Base-by-base conservation (phyloP, 2,329 filamentous ascomycete genomes). In the Emydomyces testavorans region DNA sequence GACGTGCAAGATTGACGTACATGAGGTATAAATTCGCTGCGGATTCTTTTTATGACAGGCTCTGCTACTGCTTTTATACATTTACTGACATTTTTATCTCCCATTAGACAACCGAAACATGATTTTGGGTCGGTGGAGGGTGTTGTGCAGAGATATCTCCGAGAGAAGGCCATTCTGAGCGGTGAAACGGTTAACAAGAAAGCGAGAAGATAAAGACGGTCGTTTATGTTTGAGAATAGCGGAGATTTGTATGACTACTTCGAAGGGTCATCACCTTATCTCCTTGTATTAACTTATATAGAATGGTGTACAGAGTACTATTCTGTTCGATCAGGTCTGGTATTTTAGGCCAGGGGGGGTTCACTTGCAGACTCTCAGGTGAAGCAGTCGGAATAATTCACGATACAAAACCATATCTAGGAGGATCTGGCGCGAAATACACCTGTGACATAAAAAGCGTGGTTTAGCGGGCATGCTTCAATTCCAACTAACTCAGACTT, bases 1-100 rank as follows among this genome's bases (percentile, higher is more conserved):
- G 89, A 63, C 79, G 92, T 60, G 90, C 89, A 21, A 76, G 87
- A 57, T 73, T 98, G 65, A 94, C 85, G 60, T 96, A 90, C 67
- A 84, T 98, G 83, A 78, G 89, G 66, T 72, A 61, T 57, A 66
- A 63, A 45, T 37, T 31, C 6, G 21, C 18, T 49, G 13, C 40
- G 18, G 7, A 26, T 23, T 13, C 8, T n/a, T 6, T 24, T 31
- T 29, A 15, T 7, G 4, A 29, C 13, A 20, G 21, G n/a, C 18
- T n/a, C 1, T 23, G 7, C 4, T 13, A n/a, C 23, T 11, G 23
- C 20, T 21, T 48, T 38, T 6, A 23, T 43, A 18, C 3, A 13
- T 21, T 13, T 41, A 15, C 20, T 45, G 34, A 47, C n/a, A 11
- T 42, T 32, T 20, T 39, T 46, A 21, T 29, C 32, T 51, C 29